Conservation (phyloP, 108 stramenopile genomes). For the Mediolabrus comicus region DNA sequence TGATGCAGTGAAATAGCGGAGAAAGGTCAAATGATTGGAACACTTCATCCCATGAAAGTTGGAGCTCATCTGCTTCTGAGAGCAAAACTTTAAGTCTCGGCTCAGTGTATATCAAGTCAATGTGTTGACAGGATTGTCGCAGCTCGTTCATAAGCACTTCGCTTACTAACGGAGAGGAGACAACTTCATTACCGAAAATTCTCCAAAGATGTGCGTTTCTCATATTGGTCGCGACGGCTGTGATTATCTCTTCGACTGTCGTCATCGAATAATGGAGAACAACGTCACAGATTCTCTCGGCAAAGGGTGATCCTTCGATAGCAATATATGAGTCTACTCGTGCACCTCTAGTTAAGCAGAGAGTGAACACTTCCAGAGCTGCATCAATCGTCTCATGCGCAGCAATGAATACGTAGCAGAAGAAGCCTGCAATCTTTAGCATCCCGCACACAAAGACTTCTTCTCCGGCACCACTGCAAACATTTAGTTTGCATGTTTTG, state of each 20-base stretch:
- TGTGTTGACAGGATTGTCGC: conserved; percentile 8
- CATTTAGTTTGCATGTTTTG: conserved; percentile 10
- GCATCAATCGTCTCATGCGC: conserved; percentile 39
- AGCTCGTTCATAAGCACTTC: conserved; percentile 16
- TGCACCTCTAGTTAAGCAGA: conserved; percentile 35
- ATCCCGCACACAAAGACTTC: conserved; percentile 13
- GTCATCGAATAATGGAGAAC: conserved; percentile 27
- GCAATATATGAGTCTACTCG: conserved; percentile 25
- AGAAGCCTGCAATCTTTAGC: conserved; percentile 30
- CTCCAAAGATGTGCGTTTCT: conserved; percentile 35
- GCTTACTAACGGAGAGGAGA: neutral
- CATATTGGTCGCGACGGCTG: conserved; percentile 8
- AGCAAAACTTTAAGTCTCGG: conserved; percentile 16
- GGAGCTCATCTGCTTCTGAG: conserved; percentile 18
- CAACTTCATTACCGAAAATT: conserved; percentile 15
- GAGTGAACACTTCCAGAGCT: conserved; percentile 36
- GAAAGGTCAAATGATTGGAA: neutral
- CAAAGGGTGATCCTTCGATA: conserved; percentile 29
- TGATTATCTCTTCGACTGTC: conserved; percentile 15
- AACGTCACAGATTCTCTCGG: conserved; percentile 32
- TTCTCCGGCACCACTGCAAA: conserved; percentile 16
- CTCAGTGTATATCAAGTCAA: conserved; percentile 25
- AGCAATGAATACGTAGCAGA: conserved; percentile 35
- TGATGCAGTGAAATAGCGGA: neutral
- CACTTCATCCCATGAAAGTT: conserved; percentile 18